phyloP scores from a whole-genome alignment of 2,329 filamentous ascomycete species.

The Chalaropsis ovoidea region DNA sequence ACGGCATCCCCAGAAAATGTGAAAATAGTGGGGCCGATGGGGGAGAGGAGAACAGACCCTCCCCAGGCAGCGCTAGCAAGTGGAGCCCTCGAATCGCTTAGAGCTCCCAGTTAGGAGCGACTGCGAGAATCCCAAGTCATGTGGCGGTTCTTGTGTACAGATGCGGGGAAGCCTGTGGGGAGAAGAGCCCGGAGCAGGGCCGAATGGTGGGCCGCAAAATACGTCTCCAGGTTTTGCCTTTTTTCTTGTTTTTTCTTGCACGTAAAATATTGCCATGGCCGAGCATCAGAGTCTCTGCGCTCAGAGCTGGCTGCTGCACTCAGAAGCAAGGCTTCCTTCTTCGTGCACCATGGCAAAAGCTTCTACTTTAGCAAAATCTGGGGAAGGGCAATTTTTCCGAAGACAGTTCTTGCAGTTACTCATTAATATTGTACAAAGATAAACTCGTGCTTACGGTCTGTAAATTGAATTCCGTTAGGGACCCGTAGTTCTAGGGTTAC shows the following conservation, averaged over 20 bases:
- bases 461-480: neutral
- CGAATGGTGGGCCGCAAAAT: neutral
- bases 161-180: constrained; percentile 1
- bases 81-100: neutral
- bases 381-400: neutral
- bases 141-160: constrained; percentile 9
- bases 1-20: neutral
- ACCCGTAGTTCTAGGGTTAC: neutral
- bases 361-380: neutral
- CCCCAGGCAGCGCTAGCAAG: neutral
- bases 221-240: neutral
- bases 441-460: no score
- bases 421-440: no score
- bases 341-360: neutral
- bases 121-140: neutral
- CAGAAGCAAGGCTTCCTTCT: no score
- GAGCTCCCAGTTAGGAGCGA: neutral
- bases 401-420: no score
- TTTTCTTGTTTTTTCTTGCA: neutral
- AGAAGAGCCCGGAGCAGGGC: constrained; percentile 11
- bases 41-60: neutral
- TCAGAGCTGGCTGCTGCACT: no score
- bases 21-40: neutral
- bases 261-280: no score
- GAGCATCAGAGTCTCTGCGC: neutral